Conservation (phyloP, 2,329 filamentous ascomycete genomes). For the Grosmannia penicillata region DNA sequence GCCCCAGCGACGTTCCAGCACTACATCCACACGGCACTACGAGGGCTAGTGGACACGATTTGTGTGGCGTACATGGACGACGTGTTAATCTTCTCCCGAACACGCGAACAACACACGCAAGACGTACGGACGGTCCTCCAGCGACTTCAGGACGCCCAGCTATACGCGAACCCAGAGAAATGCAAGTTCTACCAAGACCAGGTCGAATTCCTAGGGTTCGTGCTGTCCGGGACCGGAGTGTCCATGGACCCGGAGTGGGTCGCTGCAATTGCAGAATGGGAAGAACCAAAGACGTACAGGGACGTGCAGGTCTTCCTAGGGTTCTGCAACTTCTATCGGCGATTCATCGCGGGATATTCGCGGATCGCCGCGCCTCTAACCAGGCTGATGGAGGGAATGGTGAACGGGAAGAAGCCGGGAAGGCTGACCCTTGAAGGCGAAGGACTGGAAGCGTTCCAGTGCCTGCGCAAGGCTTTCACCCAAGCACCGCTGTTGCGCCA, state of each 20-base stretch:
- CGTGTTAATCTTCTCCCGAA: background rate
- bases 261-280: too few species aligned
- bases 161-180: background rate
- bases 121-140: background rate
- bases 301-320: too few species aligned
- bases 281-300: too few species aligned
- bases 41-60: background rate
- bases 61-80: background rate
- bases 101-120: background rate
- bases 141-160: background rate
- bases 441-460: background rate
- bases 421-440: background rate
- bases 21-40: background rate
- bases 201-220: background rate
- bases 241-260: background rate
- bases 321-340: background rate
- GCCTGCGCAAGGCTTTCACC: background rate
- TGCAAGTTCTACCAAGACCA: background rate
- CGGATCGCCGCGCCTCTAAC: background rate
- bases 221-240: background rate
- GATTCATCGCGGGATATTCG: background rate
- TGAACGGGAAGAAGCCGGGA: background rate
- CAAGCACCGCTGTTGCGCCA: too few species aligned
- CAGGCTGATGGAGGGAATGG: background rate
- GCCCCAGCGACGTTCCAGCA: background rate